A percentile compares a stretch with the other conserved stretches of the same genome.
These are phyloP conservation scores for Phytophthora pluvialis DNA, from an alignment of 352 stramenopile genomes.

Conservation along the genomic window DNA sequence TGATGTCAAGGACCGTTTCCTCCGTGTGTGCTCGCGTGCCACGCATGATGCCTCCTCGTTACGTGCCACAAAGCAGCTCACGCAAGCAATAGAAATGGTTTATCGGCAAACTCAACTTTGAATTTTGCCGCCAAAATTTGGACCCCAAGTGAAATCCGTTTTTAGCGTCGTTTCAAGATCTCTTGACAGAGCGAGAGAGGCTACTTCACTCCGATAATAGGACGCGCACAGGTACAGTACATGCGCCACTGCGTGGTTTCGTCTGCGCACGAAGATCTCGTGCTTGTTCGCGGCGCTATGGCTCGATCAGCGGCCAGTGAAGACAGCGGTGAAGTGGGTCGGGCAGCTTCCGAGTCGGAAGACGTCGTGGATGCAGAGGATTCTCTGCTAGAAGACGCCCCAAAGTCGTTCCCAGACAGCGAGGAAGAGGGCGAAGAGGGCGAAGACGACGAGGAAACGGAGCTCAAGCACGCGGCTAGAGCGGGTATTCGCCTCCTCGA, in stretches of 20 bases:
- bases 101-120: background rate
- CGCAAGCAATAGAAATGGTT: background rate
- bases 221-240: background rate
- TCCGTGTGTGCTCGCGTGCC: background rate
- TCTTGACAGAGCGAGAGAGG: background rate
- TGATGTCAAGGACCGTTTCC: too few relatives aligned
- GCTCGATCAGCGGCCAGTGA: constrained; percentile 6
- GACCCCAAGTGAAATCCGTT: constrained; percentile 14
- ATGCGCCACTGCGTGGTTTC: constrained; percentile 20
- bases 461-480: constrained; percentile 64
- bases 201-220: background rate
- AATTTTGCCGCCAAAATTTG: constrained; percentile 5
- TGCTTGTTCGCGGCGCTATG: constrained; percentile 10
- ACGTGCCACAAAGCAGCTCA: background rate
- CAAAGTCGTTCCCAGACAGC: constrained; percentile 20
- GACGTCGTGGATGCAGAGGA: constrained; percentile 11
- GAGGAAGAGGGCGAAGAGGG: constrained; percentile 29
- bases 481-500: constrained; percentile 73
- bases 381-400: constrained; percentile 26
- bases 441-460: constrained; percentile 48
- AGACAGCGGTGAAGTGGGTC: background rate
- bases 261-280: constrained; percentile 14
- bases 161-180: constrained; percentile 27
- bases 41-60: background rate
- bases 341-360: constrained; percentile 4